Evolutionary conservation across 371 early-diverging fungal genomes (phyloP), one percentile per base, ranked within the genome.

Genomic region (Rhizopus sp.): DNA sequence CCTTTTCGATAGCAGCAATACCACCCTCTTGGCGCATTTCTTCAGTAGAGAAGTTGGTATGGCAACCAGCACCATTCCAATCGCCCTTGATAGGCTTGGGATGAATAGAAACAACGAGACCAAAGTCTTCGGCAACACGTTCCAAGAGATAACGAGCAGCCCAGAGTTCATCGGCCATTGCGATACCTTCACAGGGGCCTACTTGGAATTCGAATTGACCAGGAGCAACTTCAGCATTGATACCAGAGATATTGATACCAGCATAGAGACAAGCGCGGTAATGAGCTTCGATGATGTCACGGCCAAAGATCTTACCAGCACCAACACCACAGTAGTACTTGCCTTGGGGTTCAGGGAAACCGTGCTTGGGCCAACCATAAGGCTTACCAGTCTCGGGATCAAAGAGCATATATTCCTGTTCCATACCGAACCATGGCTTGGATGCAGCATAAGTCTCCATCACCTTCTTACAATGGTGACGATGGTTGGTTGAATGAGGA

Each of bases 201-300:
- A 84, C 80, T 62, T 84, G 84, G 63, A 61, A 84, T 59, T 84
- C 84, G 62, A 79, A 83, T 68, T 84, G 84, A 34, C 75, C 80
- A 41, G 84, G 83, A 63, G 82, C 81, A 7, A 83, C 83, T 66
- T 84, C 84, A 48, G 75, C 75, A 62, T 82, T 77, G 23, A 79
- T 71, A 67, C 81, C 81, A 9, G 82, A 79, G 51, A 83, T 80
- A 16, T 72, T 81, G 45, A 84, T 57, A 55, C 84, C 84, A 32
- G 85, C 81, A 59, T 73, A 82, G 31, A 84, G 53, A 62, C 82
- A 78, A 38, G 83, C 79, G 63, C 72, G 72, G 63, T 82, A 83
- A 56, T 85, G 86, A 34, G 86, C 84, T 59, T 85, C 86, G 38
- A 85, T 77, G 49, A 85, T 75, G 60, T 85, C 86, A 66, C 86